A percentile compares a stretch with the other conserved stretches of the same genome.
These are phyloP conservation scores for Flaveria robusta DNA, from an alignment of 129 eudicot species.

Conservation along the genomic window DNA sequence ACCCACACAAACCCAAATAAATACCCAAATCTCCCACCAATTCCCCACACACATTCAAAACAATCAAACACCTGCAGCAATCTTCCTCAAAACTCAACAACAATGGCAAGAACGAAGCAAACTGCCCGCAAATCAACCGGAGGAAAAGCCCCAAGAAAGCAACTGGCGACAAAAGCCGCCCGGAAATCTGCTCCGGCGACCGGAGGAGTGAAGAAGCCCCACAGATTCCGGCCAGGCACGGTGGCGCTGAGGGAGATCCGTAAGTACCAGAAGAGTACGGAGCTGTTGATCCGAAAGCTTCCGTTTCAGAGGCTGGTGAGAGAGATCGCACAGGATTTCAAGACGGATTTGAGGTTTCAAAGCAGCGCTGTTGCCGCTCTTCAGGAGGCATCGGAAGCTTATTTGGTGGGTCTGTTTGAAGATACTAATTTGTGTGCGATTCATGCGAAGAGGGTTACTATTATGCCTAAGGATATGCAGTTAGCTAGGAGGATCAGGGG, in stretches of 20 bases:
- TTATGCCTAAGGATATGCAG: constrained; percentile 23
- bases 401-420: constrained; percentile 11
- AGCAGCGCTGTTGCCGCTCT: constrained; percentile 13
- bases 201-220: constrained; percentile 20
- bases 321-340: constrained; percentile 18
- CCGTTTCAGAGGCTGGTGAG: constrained; percentile 21
- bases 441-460: constrained; percentile 13
- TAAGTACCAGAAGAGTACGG: constrained; percentile 13
- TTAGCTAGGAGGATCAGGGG: constrained; percentile 19
- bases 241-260: constrained; percentile 15
- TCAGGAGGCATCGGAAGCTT: constrained; percentile 16
- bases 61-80: not conserved
- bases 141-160: constrained; percentile 17
- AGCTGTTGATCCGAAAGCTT: constrained; percentile 13
- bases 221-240: constrained; percentile 13
- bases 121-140: constrained; percentile 15
- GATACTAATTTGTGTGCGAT: constrained; percentile 13
- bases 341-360: constrained; percentile 16
- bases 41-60: not conserved
- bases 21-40: not conserved
- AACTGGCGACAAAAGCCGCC: constrained; percentile 1
- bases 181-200: constrained; percentile 18
- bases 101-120: constrained; percentile 19
- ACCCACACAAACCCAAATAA: not conserved
- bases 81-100: not conserved